phyloP scores from a whole-genome alignment of 768 basidiomycete genomes.

The Tylopilus sp. region DNA sequence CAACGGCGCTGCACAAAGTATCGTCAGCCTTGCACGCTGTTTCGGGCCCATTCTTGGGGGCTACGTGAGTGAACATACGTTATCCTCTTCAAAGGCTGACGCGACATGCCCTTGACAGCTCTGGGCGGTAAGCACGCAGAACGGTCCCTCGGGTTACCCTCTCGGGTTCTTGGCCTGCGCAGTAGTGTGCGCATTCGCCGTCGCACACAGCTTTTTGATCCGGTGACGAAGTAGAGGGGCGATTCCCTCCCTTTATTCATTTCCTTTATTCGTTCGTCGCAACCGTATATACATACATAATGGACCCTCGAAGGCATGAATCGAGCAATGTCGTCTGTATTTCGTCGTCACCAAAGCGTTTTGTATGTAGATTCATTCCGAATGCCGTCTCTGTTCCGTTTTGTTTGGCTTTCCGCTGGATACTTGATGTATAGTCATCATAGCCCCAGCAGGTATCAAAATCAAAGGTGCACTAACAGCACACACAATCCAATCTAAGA shows the following conservation, averaged over 20 bases:
- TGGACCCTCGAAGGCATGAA: not conserved
- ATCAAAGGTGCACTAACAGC: not conserved
- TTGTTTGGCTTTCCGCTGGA: not conserved
- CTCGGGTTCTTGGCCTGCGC: conserved; percentile 71
- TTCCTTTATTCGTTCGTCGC: not conserved
- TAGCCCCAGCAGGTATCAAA: not conserved
- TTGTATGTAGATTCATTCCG: not conserved
- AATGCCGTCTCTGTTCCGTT: not conserved
- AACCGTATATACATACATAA: not conserved
- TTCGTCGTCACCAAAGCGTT: not conserved
- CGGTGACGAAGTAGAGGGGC: conserved; percentile 52
- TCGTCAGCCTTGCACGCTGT: conserved; percentile 90
- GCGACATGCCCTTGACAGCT: conserved; percentile 39
- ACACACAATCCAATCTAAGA: no score
- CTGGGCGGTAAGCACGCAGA: conserved; percentile 69
- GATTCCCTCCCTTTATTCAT: not conserved
- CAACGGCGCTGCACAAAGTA: conserved; percentile 94
- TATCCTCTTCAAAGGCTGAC: not conserved
- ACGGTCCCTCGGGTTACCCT: conserved; percentile 68
- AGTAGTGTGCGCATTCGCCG: conserved; percentile 54
- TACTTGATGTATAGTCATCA: not conserved
- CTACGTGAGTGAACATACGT: conserved; percentile 45
- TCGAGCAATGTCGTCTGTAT: not conserved
- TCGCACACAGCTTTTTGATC: conserved; percentile 74
- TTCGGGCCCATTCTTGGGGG: conserved; percentile 84